These are phyloP conservation scores for Spiromastix sp. DNA, from an alignment of 2,329 filamentous ascomycete genomes.

Conservation along the genomic window DNA sequence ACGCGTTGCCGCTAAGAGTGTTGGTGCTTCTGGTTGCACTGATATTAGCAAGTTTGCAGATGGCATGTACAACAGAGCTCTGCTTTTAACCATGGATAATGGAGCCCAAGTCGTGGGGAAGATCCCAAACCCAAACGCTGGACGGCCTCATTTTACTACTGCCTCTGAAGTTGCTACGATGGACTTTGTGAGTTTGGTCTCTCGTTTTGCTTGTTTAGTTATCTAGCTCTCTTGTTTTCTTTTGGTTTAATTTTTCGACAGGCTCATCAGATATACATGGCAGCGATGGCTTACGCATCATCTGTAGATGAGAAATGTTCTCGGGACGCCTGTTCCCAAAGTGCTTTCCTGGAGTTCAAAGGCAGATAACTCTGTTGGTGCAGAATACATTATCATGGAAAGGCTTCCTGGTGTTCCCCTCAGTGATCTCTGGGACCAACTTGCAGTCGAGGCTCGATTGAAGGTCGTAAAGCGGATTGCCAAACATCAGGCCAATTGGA, in stretches of 20 bases:
- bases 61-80: constrained; percentile 13
- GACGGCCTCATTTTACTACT: not conserved
- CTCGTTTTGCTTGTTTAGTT: not conserved
- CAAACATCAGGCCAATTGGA: constrained; percentile 22
- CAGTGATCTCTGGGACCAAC: constrained; percentile 19
- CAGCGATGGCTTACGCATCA: too few relatives aligned
- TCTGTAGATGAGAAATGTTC: constrained; percentile 20
- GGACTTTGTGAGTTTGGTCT: constrained; percentile 6
- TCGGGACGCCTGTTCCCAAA: constrained; percentile 22
- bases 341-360: constrained; percentile 24
- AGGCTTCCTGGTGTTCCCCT: constrained; percentile 20
- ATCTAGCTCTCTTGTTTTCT: not conserved
- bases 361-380: constrained; percentile 18
- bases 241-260: too few relatives aligned
- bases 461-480: constrained; percentile 19
- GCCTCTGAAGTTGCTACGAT: constrained; percentile 4
- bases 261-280: too few relatives aligned
- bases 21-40: constrained; percentile 8
- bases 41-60: constrained; percentile 12
- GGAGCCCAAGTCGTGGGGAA: constrained; percentile 1
- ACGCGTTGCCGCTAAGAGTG: constrained; percentile 8
- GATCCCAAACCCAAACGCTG: constrained; percentile 1
- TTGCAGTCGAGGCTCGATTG: constrained; percentile 18
- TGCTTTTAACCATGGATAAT: constrained; percentile 13
- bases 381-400: constrained; percentile 23